Evolutionary conservation across 2,329 filamentous ascomycete species (phyloP).

Genomic region (Verticillium nubilum): DNA sequence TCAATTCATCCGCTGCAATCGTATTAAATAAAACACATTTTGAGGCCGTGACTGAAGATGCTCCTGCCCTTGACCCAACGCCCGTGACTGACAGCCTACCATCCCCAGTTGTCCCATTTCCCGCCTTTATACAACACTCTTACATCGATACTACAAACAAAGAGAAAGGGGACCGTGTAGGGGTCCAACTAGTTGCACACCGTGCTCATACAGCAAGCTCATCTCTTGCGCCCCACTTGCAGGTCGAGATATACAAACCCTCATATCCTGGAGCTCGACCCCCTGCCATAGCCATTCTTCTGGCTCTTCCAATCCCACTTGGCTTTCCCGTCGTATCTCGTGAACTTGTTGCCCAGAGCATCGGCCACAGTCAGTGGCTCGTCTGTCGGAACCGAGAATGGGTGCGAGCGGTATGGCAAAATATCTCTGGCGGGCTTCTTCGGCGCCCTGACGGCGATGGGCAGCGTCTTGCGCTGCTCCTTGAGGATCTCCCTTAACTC

Average conservation of each 20-base stretch:
- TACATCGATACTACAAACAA: background rate
- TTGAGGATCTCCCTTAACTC: conserved; percentile 72
- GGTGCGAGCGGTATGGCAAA: conserved; percentile 29
- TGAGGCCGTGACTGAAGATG: background rate
- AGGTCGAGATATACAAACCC: background rate
- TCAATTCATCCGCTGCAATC: too few relatives aligned
- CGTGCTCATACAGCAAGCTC: background rate
- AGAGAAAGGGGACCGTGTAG: background rate
- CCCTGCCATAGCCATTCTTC: conserved; percentile 7
- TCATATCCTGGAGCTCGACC: conserved; percentile 11
- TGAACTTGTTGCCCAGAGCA: conserved; percentile 18
- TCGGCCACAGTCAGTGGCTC: conserved; percentile 30
- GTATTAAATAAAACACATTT: background rate
- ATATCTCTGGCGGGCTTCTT: conserved; percentile 14
- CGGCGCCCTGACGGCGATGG: conserved; percentile 15
- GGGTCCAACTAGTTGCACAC: background rate
- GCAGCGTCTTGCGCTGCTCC: conserved; percentile 38
- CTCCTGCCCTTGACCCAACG: background rate
- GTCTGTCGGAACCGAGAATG: conserved; percentile 26
- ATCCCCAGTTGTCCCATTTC: background rate
- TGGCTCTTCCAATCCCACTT: conserved; percentile 11
- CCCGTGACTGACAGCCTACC: background rate
- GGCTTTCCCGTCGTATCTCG: conserved; percentile 6
- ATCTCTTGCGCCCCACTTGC: too few relatives aligned
- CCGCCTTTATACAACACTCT: background rate